A percentile compares a stretch with the other conserved stretches of the same genome.
phyloP scores from a whole-genome alignment of 371 early-diverging fungal genomes.

The Mortierella sp. region DNA sequence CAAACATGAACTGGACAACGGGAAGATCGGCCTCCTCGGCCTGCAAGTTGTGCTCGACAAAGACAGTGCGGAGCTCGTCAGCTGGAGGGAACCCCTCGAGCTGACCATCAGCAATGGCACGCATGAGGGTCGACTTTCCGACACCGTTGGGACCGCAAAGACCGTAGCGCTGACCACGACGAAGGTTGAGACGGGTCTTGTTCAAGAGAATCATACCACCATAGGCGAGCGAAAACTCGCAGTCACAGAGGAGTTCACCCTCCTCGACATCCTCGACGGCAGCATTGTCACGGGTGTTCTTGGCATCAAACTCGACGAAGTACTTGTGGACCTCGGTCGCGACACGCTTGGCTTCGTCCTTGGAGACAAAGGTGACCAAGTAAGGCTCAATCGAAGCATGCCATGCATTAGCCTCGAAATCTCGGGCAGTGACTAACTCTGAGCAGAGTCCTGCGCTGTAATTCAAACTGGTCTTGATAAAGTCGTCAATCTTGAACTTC shows the following conservation, averaged over 20 bases:
- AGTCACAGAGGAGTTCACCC: conserved; percentile 83
- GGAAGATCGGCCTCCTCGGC: conserved; percentile 78
- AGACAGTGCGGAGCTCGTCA: conserved; percentile 77
- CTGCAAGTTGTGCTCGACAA: conserved; percentile 84
- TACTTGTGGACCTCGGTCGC: conserved; percentile 55
- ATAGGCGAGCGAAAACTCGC: conserved; percentile 85
- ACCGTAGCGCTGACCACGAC: conserved; percentile 86
- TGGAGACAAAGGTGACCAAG: conserved; percentile 66
- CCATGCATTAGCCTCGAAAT: conserved; percentile 64
- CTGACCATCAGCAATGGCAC: conserved; percentile 82
- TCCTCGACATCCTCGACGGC: conserved; percentile 73
- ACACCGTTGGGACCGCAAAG: conserved; percentile 89
- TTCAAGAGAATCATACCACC: conserved; percentile 86
- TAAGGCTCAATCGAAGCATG: conserved; percentile 63
- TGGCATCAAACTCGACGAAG: conserved; percentile 59
- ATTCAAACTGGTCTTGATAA: conserved; percentile 60
- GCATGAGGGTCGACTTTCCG: conserved; percentile 92
- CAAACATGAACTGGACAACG: conserved; percentile 74
- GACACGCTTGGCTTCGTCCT: conserved; percentile 51
- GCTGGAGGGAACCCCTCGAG: conserved; percentile 84
- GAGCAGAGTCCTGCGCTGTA: conserved; percentile 62
- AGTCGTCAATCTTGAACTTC: conserved; percentile 53
- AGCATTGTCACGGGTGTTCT: conserved; percentile 64
- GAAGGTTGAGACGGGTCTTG: conserved; percentile 79
- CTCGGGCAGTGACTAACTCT: conserved; percentile 65